These are phyloP conservation scores for Leptomonas pyrrhocoris DNA, from an alignment of 208 protist genomes.

Conservation along the genomic window DNA sequence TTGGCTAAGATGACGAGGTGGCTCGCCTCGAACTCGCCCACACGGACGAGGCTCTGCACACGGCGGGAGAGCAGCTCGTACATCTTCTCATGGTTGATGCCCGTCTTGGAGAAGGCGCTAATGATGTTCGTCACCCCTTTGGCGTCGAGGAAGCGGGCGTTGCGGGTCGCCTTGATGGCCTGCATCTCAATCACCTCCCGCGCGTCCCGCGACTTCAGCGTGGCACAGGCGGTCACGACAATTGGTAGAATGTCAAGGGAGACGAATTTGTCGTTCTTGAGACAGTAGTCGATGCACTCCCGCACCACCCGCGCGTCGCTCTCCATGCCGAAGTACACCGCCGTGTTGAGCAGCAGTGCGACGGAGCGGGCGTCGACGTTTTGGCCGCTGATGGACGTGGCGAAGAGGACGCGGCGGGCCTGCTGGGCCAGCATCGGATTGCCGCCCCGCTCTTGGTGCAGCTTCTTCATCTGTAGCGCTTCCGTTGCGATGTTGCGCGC, in stretches of 20 bases:
- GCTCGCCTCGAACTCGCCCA: conserved; percentile 89
- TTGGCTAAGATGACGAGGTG: conserved; percentile 89
- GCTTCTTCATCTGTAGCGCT: conserved; percentile 92
- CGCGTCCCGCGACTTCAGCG: conserved; percentile 90
- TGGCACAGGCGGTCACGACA: conserved; percentile 90
- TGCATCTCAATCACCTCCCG: conserved; percentile 93
- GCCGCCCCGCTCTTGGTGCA: conserved; percentile 87
- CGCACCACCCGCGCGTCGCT: conserved; percentile 89
- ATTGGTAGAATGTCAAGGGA: conserved; percentile 84
- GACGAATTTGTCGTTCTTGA: conserved; percentile 90
- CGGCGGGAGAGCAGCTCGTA: conserved; percentile 79
- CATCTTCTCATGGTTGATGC: conserved; percentile 87
- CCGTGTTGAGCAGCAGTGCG: conserved; percentile 87
- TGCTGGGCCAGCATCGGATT: conserved; percentile 93
- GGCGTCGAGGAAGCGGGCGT: conserved; percentile 86
- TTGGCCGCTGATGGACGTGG: conserved; percentile 85
- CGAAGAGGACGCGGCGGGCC: conserved; percentile 88
- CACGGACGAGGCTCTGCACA: conserved; percentile 85
- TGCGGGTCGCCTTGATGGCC: conserved; percentile 83
- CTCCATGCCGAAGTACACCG: conserved; percentile 94
- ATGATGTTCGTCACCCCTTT: conserved; percentile 89
- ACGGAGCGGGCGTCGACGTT: conserved; percentile 87
- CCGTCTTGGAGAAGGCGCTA: conserved; percentile 89
- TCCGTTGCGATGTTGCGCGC: conserved; percentile 89
- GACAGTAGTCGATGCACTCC: conserved; percentile 92